Base-by-base conservation (phyloP, 345 rosid genomes). In the Luvunga scandens region DNA sequence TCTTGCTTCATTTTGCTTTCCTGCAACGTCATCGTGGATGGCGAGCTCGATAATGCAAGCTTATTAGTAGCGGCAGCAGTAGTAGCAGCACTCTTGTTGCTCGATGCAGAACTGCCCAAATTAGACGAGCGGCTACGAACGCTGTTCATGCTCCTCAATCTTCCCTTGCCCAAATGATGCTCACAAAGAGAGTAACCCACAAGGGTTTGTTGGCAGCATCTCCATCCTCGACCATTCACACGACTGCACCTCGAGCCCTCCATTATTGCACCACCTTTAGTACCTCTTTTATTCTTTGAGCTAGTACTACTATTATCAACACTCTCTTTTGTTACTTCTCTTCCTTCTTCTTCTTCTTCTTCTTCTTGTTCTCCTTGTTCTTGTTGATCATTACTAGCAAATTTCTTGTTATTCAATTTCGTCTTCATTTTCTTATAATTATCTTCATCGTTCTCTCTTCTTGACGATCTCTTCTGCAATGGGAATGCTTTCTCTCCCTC, bases 211-310 rank as follows among this genome's bases (percentile, higher is more conserved):
- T 94, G 98, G 72, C 94, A 89, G 63, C 99, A 96, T 78, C 99
- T 87, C 99, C 99, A 94, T 66, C 99, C 99, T 81, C 97, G 85
- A 39, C 99, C 99, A 38, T 96, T 96, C 21, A 92, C 97, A 2
- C 99, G 92, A 81, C 97, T 96, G 87, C 98, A 96, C 81, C 98
- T 67, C 38, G 99, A 94, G 33, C 97, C 99, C 79, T 88, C 95
- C 92, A 90, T 83, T 6, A 92, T 70, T 56, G 78, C 85, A 78
- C 89, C 88, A 25, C 89, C 88, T 45, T 89, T 76, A 57, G 75
- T 53, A 53, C 7, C 88, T 60, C 87, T 91, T 88, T 83, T 45
- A 45, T 13, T 92, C 82, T 86, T 88, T 9, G 53, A 77, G 80
- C 59, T 56, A 14, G 16, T 28, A 50, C 33, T 21, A 9, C 2